phyloP scores from a whole-genome alignment of 371 early-diverging fungal genomes.

The Mortierella sp. region DNA sequence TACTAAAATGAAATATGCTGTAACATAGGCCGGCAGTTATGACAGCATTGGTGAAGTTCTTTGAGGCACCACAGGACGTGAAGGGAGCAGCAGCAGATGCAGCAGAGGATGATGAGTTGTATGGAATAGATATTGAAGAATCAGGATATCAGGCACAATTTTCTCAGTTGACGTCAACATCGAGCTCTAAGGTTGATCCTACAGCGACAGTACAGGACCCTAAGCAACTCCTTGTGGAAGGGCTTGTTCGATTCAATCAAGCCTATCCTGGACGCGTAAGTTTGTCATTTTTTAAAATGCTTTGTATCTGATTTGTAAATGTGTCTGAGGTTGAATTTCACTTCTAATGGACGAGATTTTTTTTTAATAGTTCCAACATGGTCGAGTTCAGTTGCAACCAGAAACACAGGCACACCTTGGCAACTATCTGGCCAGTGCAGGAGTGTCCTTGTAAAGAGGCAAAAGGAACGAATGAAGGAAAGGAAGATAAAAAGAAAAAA shows the following conservation, averaged over 20 bases:
- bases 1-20: background rate
- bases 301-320: background rate
- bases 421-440: slow-evolving; percentile 33
- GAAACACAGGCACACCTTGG: slow-evolving; percentile 40
- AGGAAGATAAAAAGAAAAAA: background rate
- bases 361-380: slow-evolving; percentile 46
- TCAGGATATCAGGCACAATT: slow-evolving; percentile 85
- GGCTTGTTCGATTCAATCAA: slow-evolving; percentile 51
- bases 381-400: slow-evolving; percentile 44
- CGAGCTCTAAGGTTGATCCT: slow-evolving; percentile 63
- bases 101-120: slow-evolving; percentile 77
- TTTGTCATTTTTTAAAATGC: background rate
- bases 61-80: slow-evolving; percentile 69
- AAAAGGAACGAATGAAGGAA: no score
- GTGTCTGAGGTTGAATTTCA: background rate
- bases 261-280: slow-evolving; percentile 53
- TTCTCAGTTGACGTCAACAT: slow-evolving; percentile 71
- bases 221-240: slow-evolving; percentile 39
- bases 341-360: background rate
- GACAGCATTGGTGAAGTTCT: slow-evolving; percentile 61
- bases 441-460: slow-evolving; percentile 40
- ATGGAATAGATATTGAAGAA: slow-evolving; percentile 79
- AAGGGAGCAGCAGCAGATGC: slow-evolving; percentile 50
- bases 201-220: slow-evolving; percentile 56
- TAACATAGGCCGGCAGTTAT: slow-evolving; percentile 61